Conservation (phyloP, 2,329 filamentous ascomycete species). For the Cordyceps militaris region DNA sequence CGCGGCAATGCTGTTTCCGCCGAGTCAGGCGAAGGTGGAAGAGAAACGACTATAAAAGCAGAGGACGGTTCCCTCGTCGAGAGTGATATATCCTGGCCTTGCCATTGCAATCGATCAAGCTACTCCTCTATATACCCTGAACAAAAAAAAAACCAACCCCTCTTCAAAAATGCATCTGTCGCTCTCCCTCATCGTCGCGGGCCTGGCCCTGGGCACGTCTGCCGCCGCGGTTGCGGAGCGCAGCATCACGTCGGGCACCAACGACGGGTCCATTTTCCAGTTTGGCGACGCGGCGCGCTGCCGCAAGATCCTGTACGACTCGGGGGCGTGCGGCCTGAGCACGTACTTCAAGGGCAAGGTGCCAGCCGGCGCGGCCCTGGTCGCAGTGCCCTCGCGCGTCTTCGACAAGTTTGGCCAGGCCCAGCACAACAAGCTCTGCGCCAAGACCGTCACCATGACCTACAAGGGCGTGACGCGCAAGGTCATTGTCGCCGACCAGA, state of each 20-base stretch:
- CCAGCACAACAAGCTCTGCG: conserved; percentile 13
- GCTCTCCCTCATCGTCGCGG: background rate
- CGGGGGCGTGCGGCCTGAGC: conserved; percentile 12
- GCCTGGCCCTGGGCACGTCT: background rate
- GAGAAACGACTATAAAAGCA: too few species aligned
- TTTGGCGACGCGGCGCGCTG: conserved; percentile 10
- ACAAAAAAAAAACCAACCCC: too few species aligned
- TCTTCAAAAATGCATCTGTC: background rate
- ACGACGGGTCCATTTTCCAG: conserved; percentile 12
- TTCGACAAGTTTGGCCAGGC: conserved; percentile 11
- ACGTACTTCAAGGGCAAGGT: conserved; percentile 13
- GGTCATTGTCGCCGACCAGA: conserved; percentile 16
- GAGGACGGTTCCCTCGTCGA: too few species aligned
- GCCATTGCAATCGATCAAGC: background rate
- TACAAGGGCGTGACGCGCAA: conserved; percentile 12
- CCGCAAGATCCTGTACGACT: conserved; percentile 8
- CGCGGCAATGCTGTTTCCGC: background rate
- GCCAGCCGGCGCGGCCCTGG: conserved; percentile 3
- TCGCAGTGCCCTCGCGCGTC: conserved; percentile 7
- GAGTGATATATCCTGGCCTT: too few species aligned
- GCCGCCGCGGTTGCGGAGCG: background rate
- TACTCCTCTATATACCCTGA: background rate
- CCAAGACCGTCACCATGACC: conserved; percentile 13
- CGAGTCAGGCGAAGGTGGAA: too few species aligned
- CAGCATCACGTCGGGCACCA: conserved; percentile 7